A percentile compares a stretch with the other conserved stretches of the same genome.
These are phyloP conservation scores for Exsudoporus floridanus DNA, from an alignment of 1,284 basidiomycete genomes.

Conservation along the genomic window DNA sequence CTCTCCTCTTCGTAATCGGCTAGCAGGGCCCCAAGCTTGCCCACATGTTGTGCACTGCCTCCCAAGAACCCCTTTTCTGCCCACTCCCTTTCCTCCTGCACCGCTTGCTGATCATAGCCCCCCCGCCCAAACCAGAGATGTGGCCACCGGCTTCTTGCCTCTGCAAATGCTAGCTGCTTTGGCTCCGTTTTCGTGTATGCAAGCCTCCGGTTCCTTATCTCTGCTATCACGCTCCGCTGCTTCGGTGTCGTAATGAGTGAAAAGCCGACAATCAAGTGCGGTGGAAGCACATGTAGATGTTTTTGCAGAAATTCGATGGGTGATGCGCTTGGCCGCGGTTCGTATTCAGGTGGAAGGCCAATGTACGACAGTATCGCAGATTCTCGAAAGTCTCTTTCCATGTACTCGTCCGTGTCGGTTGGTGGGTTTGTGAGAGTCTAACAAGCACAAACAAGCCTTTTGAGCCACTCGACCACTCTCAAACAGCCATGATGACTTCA, in stretches of 20 bases:
- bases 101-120: conserved; percentile 50
- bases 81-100: conserved; percentile 67
- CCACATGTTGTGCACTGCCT: conserved; percentile 59
- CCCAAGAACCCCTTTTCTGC: conserved; percentile 59
- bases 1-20: conserved; percentile 74
- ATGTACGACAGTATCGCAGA: conserved; percentile 58
- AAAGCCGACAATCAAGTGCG: conserved; percentile 58
- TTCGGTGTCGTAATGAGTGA: conserved; percentile 65
- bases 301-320: conserved; percentile 62
- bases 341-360: conserved; percentile 53
- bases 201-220: conserved; percentile 68
- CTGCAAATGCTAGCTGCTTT: conserved; percentile 49
- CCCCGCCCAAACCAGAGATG: conserved; percentile 59
- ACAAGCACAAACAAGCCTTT: conserved; percentile 27
- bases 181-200: conserved; percentile 57
- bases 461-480: no score
- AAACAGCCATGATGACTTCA: conserved; percentile 5
- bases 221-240: conserved; percentile 58
- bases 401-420: conserved; percentile 5
- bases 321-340: conserved; percentile 56
- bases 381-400: conserved; percentile 39
- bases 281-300: conserved; percentile 65
- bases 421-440: background rate
- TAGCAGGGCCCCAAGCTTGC: conserved; percentile 64
- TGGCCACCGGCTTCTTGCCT: conserved; percentile 60